Base-by-base conservation (phyloP, 495 filamentous ascomycete species). In the Cercophora newfieldiana region DNA sequence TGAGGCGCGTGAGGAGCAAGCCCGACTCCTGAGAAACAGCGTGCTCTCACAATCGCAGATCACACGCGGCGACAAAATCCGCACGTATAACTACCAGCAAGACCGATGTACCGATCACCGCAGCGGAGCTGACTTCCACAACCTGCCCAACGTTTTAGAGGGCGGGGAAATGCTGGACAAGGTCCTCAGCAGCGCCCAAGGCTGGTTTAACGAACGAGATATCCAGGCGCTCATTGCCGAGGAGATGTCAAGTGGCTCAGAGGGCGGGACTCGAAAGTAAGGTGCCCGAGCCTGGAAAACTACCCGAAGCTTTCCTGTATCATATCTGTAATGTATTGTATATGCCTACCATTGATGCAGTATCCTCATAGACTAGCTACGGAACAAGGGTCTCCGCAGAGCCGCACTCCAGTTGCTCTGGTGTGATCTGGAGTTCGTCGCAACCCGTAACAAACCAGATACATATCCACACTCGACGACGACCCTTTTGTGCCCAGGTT, bases 41-140 rank as follows among this genome's bases (percentile, higher is more conserved):
- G 89, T 87, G 33, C 83, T 94, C 66, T 86, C 90, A 3, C 90
- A 91, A 66, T 87, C 94, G 59, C 90, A 88, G 66, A 91, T 92
- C 81, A 93, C 93, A 25, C 87, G 96, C 53, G 91, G 91, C 25
- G 92, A 97, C 76, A 99, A 99, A 79, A 86, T 99, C 66, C 80
- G 95, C 66, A 99, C 95, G 2, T 99, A 99, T 74, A 97, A 98
- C 78, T 99, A 89, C 81, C 86, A 86, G 31, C 96, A 99, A 78
- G 92, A 93, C 77, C 83, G 95, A 58, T 93, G 96, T 67, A 97
- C 95, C 2, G 95, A 99, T 80, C 95, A 99, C 77, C 82, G 95
- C 28, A 91, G 88, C 73, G 94, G 94, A 2, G 73, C 92, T 30
- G 93, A 90, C 57, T 79, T 95, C 16, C 88, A 95, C 74, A 90